Evolutionary conservation across 2,329 filamentous ascomycete genomes (phyloP).

Genomic region (Phialophora verrucosa): DNA sequence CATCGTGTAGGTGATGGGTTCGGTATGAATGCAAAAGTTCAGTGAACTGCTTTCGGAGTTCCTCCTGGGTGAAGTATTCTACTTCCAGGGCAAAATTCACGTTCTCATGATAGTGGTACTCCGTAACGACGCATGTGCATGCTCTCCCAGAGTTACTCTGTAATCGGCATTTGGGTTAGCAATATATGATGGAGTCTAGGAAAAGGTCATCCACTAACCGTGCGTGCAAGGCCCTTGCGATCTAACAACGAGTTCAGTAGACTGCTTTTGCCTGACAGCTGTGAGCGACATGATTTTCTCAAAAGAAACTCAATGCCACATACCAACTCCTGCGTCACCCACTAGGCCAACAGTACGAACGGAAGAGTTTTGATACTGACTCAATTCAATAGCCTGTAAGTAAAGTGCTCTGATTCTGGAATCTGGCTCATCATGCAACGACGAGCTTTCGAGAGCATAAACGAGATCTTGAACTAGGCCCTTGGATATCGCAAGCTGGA

Average conservation of each 20-base stretch:
- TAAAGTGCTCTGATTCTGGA: slow-evolving; percentile 8
- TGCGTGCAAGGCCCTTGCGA: slow-evolving; percentile 9
- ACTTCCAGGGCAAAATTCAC: slow-evolving; percentile 14
- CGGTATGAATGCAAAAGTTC: slow-evolving; percentile 23
- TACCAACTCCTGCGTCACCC: slow-evolving; percentile 14
- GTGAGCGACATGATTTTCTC: not conserved
- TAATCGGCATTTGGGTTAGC: slow-evolving; percentile 7
- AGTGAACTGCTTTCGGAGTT: slow-evolving; percentile 14
- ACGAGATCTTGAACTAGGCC: slow-evolving; percentile 14
- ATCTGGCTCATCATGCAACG: slow-evolving; percentile 10
- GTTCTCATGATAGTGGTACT: slow-evolving; percentile 22
- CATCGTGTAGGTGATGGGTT: slow-evolving; percentile 8
- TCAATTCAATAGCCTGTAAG: slow-evolving; percentile 15
- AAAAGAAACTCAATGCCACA: not conserved
- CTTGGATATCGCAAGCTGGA: slow-evolving; percentile 2
- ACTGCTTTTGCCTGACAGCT: slow-evolving; percentile 16
- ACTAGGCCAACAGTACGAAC: slow-evolving; percentile 17
- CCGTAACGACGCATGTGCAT: slow-evolving; percentile 21
- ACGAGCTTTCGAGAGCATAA: slow-evolving; percentile 11
- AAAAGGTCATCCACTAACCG: slow-evolving; percentile 12
- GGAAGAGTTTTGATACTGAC: slow-evolving; percentile 11
- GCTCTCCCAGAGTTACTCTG: slow-evolving; percentile 15
- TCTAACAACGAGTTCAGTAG: slow-evolving; percentile 19
- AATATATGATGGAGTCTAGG: not conserved
- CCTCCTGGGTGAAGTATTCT: slow-evolving; percentile 23